These are phyloP conservation scores for Prinsepia uniflora DNA, from an alignment of 306 rosid genomes.

Conservation along the genomic window DNA sequence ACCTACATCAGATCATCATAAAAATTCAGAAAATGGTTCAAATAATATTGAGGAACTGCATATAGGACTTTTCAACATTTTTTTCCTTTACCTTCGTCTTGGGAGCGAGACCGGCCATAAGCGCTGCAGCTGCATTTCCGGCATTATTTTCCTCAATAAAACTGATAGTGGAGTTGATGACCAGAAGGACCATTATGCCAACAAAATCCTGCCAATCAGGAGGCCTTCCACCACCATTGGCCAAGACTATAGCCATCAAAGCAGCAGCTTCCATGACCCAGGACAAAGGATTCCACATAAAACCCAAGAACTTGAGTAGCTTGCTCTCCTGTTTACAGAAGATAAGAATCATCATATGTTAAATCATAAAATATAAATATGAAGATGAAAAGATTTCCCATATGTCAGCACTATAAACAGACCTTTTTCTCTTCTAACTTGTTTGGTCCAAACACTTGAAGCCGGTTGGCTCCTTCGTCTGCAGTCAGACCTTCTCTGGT, in stretches of 20 bases:
- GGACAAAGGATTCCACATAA: conserved; percentile 98
- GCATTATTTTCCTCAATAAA: conserved; percentile 95
- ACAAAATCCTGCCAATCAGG: conserved; percentile 99
- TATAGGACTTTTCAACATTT: conserved; percentile 8
- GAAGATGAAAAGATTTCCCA: background rate
- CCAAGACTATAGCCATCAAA: conserved; percentile 88
- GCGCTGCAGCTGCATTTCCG: conserved; percentile 99
- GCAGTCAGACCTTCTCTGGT: conserved; percentile 63
- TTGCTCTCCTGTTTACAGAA: conserved; percentile 75
- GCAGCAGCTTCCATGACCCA: conserved; percentile 99
- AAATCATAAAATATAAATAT: background rate
- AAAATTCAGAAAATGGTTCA: conserved; percentile 16
- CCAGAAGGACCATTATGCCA: conserved; percentile 64
- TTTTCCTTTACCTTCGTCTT: conserved; percentile 70
- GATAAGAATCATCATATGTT: conserved; percentile 12
- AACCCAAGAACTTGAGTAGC: conserved; percentile 79
- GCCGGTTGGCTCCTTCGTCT: conserved; percentile 84
- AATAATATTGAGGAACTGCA: background rate
- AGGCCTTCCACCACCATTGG: conserved; percentile 80
- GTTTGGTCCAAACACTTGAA: conserved; percentile 94
- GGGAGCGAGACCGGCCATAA: conserved; percentile 99
- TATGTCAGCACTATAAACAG: background rate
- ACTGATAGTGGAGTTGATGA: conserved; percentile 95
- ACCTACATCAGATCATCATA: conserved; percentile 47
- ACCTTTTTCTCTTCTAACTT: conserved; percentile 97